phyloP scores from a whole-genome alignment of 2,329 filamentous ascomycete species.

The Arthrobotrys sinensis region DNA sequence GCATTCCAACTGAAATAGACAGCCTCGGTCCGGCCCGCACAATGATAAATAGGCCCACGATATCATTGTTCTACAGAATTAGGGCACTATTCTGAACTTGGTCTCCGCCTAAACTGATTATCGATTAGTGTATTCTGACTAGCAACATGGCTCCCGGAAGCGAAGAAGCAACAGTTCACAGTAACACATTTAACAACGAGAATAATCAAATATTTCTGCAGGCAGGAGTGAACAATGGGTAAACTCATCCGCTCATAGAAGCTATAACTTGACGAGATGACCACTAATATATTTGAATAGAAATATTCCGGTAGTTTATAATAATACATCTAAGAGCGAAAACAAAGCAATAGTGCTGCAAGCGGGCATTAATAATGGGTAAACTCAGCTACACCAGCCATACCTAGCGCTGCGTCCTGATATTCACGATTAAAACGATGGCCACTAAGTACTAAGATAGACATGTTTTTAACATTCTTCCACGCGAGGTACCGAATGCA shows the following conservation, averaged over 20 bases:
- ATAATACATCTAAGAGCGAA: no score
- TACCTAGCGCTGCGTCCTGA: neutral
- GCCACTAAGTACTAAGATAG: neutral
- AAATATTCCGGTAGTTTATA: neutral
- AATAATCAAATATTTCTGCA: neutral
- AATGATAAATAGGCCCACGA: no score
- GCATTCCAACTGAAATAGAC: no score
- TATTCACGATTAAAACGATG: neutral
- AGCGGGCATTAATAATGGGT: neutral
- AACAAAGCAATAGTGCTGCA: neutral
- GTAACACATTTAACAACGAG: constrained; percentile 14
- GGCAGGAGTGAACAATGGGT: constrained; percentile 10
- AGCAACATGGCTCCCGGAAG: constrained; percentile 2
- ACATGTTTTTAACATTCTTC: neutral
- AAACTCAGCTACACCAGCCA: neutral
- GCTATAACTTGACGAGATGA: neutral
- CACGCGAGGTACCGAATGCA: neutral
- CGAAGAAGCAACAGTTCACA: neutral
- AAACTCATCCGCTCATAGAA: neutral
- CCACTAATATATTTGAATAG: neutral
- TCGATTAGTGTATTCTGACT: no score
- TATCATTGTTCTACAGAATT: no score
- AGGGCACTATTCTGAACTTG: no score
- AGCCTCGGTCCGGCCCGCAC: no score
- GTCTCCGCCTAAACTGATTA: neutral